Evolutionary conservation across 257 asterid genomes (phyloP).

Genomic region (Mitragyna speciosa): DNA sequence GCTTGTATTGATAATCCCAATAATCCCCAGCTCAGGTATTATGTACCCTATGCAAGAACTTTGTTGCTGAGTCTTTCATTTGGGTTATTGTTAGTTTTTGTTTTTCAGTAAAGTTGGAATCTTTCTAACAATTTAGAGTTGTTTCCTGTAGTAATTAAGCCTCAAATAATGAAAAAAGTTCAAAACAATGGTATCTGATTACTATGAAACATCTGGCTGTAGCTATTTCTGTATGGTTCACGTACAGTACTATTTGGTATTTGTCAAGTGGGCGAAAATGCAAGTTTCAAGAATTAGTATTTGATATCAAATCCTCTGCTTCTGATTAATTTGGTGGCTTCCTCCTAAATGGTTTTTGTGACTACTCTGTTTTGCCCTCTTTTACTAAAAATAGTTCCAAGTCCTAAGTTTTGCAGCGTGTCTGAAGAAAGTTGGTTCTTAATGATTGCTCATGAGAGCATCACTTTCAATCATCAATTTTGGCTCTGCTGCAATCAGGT

Average conservation of each 20-base stretch:
- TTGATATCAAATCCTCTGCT: background rate
- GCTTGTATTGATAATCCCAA: no score
- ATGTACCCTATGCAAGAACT: no score
- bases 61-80: no score
- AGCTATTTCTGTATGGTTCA: no score
- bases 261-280: no score
- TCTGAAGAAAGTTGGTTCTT: background rate
- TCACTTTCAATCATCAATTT: constrained; percentile 9
- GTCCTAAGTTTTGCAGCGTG: background rate
- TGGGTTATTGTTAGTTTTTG: background rate
- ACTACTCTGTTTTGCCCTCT: background rate
- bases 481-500: constrained; percentile 5
- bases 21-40: no score
- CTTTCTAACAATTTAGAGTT: no score
- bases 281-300: background rate
- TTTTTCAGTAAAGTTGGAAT: background rate
- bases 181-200: no score
- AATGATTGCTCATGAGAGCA: constrained; percentile 16
- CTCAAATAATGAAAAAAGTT: no score
- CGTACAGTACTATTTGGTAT: no score
- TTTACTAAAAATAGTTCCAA: background rate
- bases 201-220: no score
- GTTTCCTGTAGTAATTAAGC: no score
- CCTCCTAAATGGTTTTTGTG: background rate
- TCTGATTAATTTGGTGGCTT: background rate